Percentiles rank a stretch among this genome's conserved stretches.
Conservation (phyloP, 2,329 filamentous ascomycete genomes). For the Penicillium sp. region DNA sequence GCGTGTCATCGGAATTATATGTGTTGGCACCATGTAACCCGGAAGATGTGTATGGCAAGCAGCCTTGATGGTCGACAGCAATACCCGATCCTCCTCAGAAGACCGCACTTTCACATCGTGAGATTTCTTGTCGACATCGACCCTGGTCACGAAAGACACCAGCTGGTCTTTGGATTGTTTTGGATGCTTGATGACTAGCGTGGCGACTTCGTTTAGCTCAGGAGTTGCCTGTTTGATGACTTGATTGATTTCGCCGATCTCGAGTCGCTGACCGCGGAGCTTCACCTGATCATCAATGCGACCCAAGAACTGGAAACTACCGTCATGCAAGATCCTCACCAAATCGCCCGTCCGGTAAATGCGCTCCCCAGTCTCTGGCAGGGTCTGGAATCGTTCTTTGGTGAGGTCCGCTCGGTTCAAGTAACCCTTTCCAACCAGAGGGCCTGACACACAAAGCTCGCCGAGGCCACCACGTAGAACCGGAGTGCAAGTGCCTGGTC, state of each 20-base stretch:
- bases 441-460: constrained; percentile 85
- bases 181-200: constrained; percentile 72
- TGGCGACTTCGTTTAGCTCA: constrained; percentile 70
- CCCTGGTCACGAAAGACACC: constrained; percentile 68
- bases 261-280: constrained; percentile 82
- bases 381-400: constrained; percentile 70
- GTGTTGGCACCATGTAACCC: constrained; percentile 88
- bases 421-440: constrained; percentile 87
- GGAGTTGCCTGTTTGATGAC: constrained; percentile 67
- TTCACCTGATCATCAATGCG: constrained; percentile 92
- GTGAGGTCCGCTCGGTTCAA: constrained; percentile 80
- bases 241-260: constrained; percentile 89
- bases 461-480: constrained; percentile 79
- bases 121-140: constrained; percentile 22
- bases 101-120: constrained; percentile 42
- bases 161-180: constrained; percentile 79
- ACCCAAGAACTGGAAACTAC: constrained; percentile 83
- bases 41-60: constrained; percentile 73
- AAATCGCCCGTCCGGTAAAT: constrained; percentile 90
- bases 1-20: constrained; percentile 70
- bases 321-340: constrained; percentile 77
- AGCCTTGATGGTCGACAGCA: constrained; percentile 56
- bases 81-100: constrained; percentile 38
- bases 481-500: constrained; percentile 68
- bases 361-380: constrained; percentile 60